Conservation (phyloP, 305 asterid genomes). For the Fraxinus xanthoxyloides region DNA sequence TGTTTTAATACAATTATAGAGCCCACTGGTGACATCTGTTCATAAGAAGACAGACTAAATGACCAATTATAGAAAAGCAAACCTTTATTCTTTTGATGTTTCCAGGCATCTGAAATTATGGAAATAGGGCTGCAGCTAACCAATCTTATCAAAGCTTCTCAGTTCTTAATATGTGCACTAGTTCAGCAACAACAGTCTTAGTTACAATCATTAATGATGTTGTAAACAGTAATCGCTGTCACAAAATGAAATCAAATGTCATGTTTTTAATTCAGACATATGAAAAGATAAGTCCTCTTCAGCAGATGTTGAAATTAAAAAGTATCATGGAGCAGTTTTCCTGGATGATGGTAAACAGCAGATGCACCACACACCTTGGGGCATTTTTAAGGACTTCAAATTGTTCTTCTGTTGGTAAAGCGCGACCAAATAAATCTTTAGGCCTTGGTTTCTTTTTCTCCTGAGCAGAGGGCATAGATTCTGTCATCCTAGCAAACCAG, state of each 20-base stretch:
- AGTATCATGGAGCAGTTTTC: not conserved
- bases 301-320: not conserved
- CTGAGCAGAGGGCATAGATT: constrained; percentile 37
- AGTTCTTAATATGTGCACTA: not conserved
- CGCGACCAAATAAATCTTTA: constrained; percentile 87
- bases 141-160: not conserved
- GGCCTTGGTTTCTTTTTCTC: constrained; percentile 77
- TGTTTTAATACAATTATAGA: not conserved
- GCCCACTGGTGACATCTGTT: not conserved
- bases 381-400: constrained; percentile 96
- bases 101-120: not conserved
- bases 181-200: not conserved
- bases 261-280: not conserved
- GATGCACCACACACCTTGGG: constrained; percentile 54
- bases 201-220: not conserved
- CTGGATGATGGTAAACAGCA: no score
- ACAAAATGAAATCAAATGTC: not conserved
- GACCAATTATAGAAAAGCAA: not conserved
- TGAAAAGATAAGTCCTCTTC: not conserved
- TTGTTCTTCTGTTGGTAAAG: constrained; percentile 92
- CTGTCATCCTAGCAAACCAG: constrained; percentile 42
- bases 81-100: not conserved
- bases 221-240: not conserved
- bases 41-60: not conserved
- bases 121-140: not conserved